Evolutionary conservation across 2,329 filamentous ascomycete genomes (phyloP).

Genomic region (Cercospora canescens): DNA sequence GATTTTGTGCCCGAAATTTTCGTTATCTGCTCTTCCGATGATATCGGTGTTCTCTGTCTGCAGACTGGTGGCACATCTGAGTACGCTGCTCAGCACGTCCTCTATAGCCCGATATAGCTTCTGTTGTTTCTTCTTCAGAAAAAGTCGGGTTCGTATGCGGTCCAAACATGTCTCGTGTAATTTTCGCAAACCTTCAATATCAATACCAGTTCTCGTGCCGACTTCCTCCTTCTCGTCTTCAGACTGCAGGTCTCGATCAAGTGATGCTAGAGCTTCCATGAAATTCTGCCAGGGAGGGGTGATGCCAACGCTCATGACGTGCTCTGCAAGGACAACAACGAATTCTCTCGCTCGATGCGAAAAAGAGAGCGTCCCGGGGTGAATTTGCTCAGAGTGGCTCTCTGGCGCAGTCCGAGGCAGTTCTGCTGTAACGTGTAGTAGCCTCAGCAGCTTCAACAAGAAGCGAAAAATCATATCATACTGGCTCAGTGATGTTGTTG

Average conservation of each 20-base stretch:
- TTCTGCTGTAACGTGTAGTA: conserved; percentile 58
- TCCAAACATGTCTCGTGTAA: conserved; percentile 33
- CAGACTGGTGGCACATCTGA: conserved; percentile 22
- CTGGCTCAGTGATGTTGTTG: conserved; percentile 66
- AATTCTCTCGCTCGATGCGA: conserved; percentile 79
- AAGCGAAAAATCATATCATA: conserved; percentile 86
- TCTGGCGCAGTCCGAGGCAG: conserved; percentile 27
- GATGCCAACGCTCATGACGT: conserved; percentile 80
- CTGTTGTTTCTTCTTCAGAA: conserved; percentile 33
- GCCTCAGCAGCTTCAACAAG: conserved; percentile 72
- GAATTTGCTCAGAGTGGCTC: neutral
- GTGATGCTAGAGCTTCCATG: conserved; percentile 61
- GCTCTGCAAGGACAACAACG: conserved; percentile 68
- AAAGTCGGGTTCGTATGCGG: conserved; percentile 33
- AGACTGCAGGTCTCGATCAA: conserved; percentile 59
- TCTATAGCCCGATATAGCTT: conserved; percentile 29
- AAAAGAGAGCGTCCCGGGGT: conserved; percentile 46
- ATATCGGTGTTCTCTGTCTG: neutral
- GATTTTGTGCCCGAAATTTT: conserved; percentile 13
- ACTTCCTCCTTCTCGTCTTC: conserved; percentile 40
- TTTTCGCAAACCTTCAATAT: conserved; percentile 29
- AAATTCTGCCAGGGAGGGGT: conserved; percentile 72
- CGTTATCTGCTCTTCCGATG: neutral
- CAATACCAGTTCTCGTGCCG: conserved; percentile 16
- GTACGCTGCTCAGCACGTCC: conserved; percentile 26